These are phyloP conservation scores for Tulasnella sp. DNA, from an alignment of 768 basidiomycete genomes.

Conservation along the genomic window DNA sequence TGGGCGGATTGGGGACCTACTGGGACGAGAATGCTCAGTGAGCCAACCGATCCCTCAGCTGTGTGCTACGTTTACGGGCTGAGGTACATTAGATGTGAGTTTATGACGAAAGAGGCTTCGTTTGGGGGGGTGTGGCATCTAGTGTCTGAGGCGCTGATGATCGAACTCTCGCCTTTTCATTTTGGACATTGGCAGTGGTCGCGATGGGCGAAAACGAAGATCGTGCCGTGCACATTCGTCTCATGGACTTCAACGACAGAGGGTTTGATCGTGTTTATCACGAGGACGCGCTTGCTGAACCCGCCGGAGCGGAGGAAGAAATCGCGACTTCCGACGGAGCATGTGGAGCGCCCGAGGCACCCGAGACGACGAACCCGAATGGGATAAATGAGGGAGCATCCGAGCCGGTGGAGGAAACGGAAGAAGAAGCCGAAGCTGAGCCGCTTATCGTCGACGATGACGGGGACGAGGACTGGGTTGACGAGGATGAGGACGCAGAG, in stretches of 20 bases:
- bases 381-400: neutral
- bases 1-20: slow-evolving; percentile 23
- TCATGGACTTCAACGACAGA: slow-evolving; percentile 24
- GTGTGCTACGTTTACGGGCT: slow-evolving; percentile 28
- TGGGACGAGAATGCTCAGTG: slow-evolving; percentile 14
- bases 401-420: neutral
- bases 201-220: neutral
- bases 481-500: slow-evolving; percentile 15
- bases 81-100: slow-evolving; percentile 26
- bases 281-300: neutral
- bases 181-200: neutral
- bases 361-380: neutral
- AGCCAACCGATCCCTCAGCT: neutral
- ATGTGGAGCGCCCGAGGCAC: neutral
- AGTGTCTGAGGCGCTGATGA: neutral
- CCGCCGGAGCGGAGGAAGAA: neutral
- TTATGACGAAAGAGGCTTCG: neutral
- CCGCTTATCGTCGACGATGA: neutral
- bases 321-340: neutral
- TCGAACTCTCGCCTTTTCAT: neutral
- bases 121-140: neutral
- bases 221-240: neutral
- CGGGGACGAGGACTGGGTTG: neutral
- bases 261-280: slow-evolving; percentile 5
- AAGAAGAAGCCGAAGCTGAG: neutral